A percentile compares a stretch with the other conserved stretches of the same genome.
Evolutionary conservation across 1,284 basidiomycete species (phyloP).

Genomic region (Trametes pubescens): DNA sequence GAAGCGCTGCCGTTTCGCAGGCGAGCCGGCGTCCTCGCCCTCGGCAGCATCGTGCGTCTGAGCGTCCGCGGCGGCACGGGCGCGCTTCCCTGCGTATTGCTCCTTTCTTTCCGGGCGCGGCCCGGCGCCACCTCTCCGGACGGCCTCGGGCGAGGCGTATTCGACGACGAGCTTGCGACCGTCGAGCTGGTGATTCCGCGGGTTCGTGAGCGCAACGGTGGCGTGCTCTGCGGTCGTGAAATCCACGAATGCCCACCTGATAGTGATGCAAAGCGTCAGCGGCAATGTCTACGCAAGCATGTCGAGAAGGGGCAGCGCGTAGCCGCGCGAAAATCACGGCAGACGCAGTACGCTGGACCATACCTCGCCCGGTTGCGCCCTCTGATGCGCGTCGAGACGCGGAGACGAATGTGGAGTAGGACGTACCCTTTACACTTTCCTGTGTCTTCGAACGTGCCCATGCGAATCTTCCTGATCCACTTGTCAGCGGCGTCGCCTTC

Average conservation of each 20-base stretch:
- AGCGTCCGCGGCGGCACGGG: constrained; percentile 1
- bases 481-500: constrained; percentile 27
- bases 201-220: constrained; percentile 84
- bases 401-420: constrained; percentile 1
- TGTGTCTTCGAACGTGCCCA: constrained; percentile 96
- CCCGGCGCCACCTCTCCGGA: constrained; percentile 67
- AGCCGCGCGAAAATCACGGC: not conserved
- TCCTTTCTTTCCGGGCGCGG: constrained; percentile 39
- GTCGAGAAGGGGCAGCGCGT: not conserved
- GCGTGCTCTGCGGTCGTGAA: constrained; percentile 84
- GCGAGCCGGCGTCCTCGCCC: constrained; percentile 19
- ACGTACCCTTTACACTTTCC: constrained; percentile 94
- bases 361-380: not conserved
- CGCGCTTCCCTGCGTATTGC: constrained; percentile 23
- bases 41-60: constrained; percentile 1
- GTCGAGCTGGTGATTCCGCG: constrained; percentile 85
- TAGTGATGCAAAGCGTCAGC: constrained; percentile 9
- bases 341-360: not conserved
- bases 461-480: constrained; percentile 89
- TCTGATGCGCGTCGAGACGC: not conserved
- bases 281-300: not conserved
- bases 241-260: constrained; percentile 95
- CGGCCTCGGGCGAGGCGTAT: constrained; percentile 87
- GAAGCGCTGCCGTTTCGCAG: constrained; percentile 30
- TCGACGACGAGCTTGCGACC: constrained; percentile 90